phyloP scores from a whole-genome alignment of 176 grass and related monocot genomes.

The Oryza coarctata region DNA sequence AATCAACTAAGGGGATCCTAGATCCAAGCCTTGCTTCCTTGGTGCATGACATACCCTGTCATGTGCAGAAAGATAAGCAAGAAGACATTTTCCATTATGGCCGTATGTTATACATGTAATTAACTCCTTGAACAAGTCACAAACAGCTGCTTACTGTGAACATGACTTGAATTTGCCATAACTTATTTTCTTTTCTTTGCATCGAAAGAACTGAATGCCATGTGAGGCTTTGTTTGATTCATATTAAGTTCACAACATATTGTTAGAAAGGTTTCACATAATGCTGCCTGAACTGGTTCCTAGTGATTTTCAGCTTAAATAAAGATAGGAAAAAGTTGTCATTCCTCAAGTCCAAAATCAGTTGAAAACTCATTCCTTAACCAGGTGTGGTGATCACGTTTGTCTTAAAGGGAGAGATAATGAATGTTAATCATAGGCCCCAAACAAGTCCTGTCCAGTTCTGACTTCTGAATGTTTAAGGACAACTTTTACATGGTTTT shows the following conservation, averaged over 20 bases:
- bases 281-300: not conserved
- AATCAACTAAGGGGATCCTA: constrained; percentile 6
- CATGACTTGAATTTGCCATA: not conserved
- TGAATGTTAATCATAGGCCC: too few species aligned
- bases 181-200: not conserved
- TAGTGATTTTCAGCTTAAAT: too few species aligned
- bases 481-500: too few species aligned
- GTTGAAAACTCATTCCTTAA: too few species aligned
- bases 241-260: not conserved
- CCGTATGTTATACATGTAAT: not conserved
- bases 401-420: too few species aligned
- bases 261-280: not conserved
- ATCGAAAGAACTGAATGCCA: not conserved
- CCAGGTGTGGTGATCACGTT: too few species aligned
- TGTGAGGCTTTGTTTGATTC: not conserved
- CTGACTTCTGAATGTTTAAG: too few species aligned
- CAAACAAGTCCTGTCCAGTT: too few species aligned
- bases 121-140: not conserved
- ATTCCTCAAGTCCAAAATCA: too few species aligned
- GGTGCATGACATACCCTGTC: not conserved
- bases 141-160: not conserved
- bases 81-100: not conserved
- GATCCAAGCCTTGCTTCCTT: not conserved
- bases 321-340: too few species aligned
- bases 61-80: not conserved